A percentile compares a stretch with the other conserved stretches of the same genome.
phyloP scores from a whole-genome alignment of 2,329 filamentous ascomycete genomes.

The Ophiosphaerella herpotricha region DNA sequence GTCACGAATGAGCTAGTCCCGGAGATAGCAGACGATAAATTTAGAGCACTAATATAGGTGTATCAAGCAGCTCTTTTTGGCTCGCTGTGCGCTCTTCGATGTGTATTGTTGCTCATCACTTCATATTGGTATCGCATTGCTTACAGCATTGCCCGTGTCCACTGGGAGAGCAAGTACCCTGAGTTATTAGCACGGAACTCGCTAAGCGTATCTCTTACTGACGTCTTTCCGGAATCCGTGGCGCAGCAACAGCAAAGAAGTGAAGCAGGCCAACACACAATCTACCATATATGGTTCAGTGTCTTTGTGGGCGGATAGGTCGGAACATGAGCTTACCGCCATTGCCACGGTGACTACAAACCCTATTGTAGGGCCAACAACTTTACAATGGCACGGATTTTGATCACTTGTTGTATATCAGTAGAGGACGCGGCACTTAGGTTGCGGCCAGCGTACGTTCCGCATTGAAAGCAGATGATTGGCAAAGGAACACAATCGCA shows the following conservation, averaged over 20 bases:
- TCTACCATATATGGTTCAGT: conserved; percentile 36
- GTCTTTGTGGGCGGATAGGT: conserved; percentile 1
- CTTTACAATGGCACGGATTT: conserved; percentile 62
- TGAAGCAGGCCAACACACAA: conserved; percentile 60
- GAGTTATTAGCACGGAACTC: conserved; percentile 17
- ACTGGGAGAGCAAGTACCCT: conserved; percentile 59
- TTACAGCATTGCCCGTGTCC: conserved; percentile 57
- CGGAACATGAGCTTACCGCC: conserved; percentile 48
- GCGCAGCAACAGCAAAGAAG: conserved; percentile 62
- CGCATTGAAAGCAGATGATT: conserved; percentile 61
- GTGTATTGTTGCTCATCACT: not conserved
- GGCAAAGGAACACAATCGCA: conserved; percentile 53
- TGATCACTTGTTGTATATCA: conserved; percentile 51
- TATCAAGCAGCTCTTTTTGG: no score
- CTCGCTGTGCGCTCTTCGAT: not conserved
- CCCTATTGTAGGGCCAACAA: conserved; percentile 60
- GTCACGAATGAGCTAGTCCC: no score
- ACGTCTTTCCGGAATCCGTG: conserved; percentile 60
- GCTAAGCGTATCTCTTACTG: conserved; percentile 23
- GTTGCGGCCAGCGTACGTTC: conserved; percentile 36
- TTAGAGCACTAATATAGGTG: no score
- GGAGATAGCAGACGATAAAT: no score
- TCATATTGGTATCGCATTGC: conserved; percentile 52
- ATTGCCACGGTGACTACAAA: conserved; percentile 55
- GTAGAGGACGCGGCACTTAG: conserved; percentile 1